Base-by-base conservation (phyloP, 164 flowering plant species). In the Piper betle region DNA sequence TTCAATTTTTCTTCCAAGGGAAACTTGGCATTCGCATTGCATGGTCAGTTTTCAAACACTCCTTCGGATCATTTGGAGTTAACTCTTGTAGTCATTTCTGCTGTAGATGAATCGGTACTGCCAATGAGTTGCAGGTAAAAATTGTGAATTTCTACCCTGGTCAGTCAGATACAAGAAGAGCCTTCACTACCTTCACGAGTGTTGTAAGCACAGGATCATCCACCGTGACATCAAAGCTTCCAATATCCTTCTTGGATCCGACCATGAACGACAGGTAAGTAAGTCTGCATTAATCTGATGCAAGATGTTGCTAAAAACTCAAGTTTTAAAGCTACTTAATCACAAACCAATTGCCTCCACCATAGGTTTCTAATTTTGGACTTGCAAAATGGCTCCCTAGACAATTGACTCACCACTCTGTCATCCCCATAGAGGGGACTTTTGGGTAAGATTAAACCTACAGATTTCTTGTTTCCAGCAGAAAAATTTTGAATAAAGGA, bases 321-420 rank as follows among this genome's bases (percentile, higher is more conserved):
- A 18, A 56, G 39, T 56, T 56, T 17, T 4, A 16, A 19, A 6
- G 6, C 37, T n/a, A 37, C 13, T 4, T 10, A 13, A 12, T 55
- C 58, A 19, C 20, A 12, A 7, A 56, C 37, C 20, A 33, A 25
- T 19, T 42, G 16, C 42, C 0, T 39, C 46, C 40, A 63, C 13
- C 17, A 52, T 46, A 92, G 96, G 87, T 92, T 62, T 76, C 96
- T 2, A 96, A 92, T 64, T 92, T 92, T 62, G 98, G 96, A 48
- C 88, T 89, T 0, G 96, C 96, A 58, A 92, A 83, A 69, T 92
- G 98, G 96, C 86, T 92, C 42, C 96, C 96, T 0, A 82, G 77
- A 72, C 85, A 87, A 75, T 86, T 88, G 87, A 84, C 83, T 37
- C 90, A 86, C 65, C 91, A 86, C 63, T 83, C 83, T 52, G 85